Conservation (phyloP, 768 basidiomycete genomes). For the Lyophyllum atratum region DNA sequence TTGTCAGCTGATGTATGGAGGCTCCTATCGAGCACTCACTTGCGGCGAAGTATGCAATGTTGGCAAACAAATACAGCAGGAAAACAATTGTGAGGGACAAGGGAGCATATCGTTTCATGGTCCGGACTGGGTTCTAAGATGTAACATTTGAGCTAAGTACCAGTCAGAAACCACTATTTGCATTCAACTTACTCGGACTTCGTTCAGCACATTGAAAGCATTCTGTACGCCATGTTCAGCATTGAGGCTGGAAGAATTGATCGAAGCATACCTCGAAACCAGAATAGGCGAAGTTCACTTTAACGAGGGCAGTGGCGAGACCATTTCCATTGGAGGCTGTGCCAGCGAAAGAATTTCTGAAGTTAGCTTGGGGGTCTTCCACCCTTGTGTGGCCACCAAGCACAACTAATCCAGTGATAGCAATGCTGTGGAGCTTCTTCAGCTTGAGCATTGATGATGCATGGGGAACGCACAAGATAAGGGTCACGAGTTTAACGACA, state of each 20-base stretch:
- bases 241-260: not conserved
- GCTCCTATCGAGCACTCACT: slow-evolving; percentile 18
- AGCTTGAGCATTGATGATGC: not conserved
- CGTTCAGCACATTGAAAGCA: slow-evolving; percentile 48
- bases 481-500: slow-evolving; percentile 31
- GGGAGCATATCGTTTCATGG: slow-evolving; percentile 45
- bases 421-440: slow-evolving; percentile 31
- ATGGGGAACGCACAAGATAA: slow-evolving; percentile 27
- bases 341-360: slow-evolving; percentile 57
- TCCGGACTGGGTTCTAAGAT: slow-evolving; percentile 41
- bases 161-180: not conserved
- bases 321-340: slow-evolving; percentile 52
- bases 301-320: slow-evolving; percentile 35
- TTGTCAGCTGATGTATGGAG: not conserved
- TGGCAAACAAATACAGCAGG: slow-evolving; percentile 48
- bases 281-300: slow-evolving; percentile 39
- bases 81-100: slow-evolving; percentile 49
- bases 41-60: slow-evolving; percentile 42
- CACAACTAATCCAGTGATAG: slow-evolving; percentile 61
- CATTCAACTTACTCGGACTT: slow-evolving; percentile 30
- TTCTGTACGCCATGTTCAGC: slow-evolving; percentile 25
- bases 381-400: slow-evolving; percentile 58
- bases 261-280: slow-evolving; percentile 33
- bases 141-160: not conserved
- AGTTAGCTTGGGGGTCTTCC: slow-evolving; percentile 58